Percentiles rank a stretch among this genome's conserved stretches.
phyloP scores from a whole-genome alignment of 768 basidiomycete species.

The Lactarius tabidus region DNA sequence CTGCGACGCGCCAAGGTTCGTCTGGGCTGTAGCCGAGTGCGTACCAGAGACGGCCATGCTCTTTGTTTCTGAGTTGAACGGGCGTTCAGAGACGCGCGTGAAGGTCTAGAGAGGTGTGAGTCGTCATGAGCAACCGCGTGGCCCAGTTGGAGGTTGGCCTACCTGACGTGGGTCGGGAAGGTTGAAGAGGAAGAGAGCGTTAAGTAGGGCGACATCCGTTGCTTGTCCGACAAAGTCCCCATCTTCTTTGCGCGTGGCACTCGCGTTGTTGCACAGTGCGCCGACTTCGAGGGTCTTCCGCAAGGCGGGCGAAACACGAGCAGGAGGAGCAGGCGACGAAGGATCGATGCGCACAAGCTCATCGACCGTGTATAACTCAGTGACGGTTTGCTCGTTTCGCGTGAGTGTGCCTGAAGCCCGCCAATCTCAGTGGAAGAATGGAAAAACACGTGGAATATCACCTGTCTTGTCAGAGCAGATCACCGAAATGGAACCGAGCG shows the following conservation, averaged over 20 bases:
- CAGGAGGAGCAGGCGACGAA: constrained; percentile 37
- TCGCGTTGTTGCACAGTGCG: constrained; percentile 86
- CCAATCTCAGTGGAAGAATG: neutral
- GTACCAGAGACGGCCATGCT: constrained; percentile 88
- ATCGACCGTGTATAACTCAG: constrained; percentile 83
- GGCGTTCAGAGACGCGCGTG: constrained; percentile 68
- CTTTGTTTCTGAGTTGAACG: constrained; percentile 93
- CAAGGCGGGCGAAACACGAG: constrained; percentile 57
- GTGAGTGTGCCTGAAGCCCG: constrained; percentile 69
- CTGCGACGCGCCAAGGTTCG: constrained; percentile 28
- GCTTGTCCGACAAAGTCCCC: constrained; percentile 80
- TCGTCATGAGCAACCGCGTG: neutral
- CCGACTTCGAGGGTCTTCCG: constrained; percentile 77
- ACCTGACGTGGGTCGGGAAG: constrained; percentile 69
- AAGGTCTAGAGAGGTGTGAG: constrained; percentile 46
- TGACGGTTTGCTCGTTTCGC: constrained; percentile 94
- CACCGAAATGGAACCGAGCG: constrained; percentile 91
- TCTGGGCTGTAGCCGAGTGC: constrained; percentile 40
- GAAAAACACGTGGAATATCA: constrained; percentile 30
- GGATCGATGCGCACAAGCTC: constrained; percentile 69
- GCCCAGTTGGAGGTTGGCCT: constrained; percentile 30
- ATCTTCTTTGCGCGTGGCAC: constrained; percentile 56
- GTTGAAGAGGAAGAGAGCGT: constrained; percentile 65
- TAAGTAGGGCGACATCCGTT: constrained; percentile 89
- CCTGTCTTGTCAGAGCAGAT: constrained; percentile 98